Evolutionary conservation across 257 asterid genomes (phyloP), one percentile per base, ranked within the genome.

Genomic region (Oldenlandia corymbosa): DNA sequence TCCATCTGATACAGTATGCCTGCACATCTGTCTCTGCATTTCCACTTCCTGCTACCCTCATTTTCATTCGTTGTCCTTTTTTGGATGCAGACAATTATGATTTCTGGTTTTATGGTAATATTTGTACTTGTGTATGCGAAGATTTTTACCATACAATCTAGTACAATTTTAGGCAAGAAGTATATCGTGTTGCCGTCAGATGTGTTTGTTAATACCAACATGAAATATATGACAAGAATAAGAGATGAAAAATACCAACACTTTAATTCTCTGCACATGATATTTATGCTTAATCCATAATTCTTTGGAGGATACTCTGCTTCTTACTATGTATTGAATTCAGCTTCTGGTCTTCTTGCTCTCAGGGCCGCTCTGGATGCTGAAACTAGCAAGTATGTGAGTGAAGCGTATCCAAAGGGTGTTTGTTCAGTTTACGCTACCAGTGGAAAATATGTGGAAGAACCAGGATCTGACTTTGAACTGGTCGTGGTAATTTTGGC

Each of bases 401-500:
- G 88, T 58, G 99, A 89, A 81, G 88, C 82, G 43, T 92, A 87
- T 78, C 96, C 97, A 10, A 89, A 83, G 76, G 99, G 99, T 52
- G 82, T 85, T 57, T 78, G 95, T 66, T 83, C 97, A 18, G 96
- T 92, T 43, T 89, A 89, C 80, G 87, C 96, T 72, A 74, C 76
- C 51, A 73, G 68, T 53, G 97, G 97, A 66, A 92, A 84, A 82
- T 89, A 84, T 66, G 93, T 83, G 73, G 96, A 85, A 75, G 96
- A 87, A 72, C 81, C 89, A 60, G 97, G 99, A 67, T 77, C 76
- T 17, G 80, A 89, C 66, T 92, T 92, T 79, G 96, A 85, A 81
- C 88, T 92, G 73, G 97, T 81, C 74, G 95, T 89, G 73, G 91
- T 89, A 53, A 87, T 92, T 80, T 89, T 84, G 76, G 97, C 99